These are phyloP conservation scores for Geranium incanum DNA, from an alignment of 441 rosid species.

Conservation along the genomic window DNA sequence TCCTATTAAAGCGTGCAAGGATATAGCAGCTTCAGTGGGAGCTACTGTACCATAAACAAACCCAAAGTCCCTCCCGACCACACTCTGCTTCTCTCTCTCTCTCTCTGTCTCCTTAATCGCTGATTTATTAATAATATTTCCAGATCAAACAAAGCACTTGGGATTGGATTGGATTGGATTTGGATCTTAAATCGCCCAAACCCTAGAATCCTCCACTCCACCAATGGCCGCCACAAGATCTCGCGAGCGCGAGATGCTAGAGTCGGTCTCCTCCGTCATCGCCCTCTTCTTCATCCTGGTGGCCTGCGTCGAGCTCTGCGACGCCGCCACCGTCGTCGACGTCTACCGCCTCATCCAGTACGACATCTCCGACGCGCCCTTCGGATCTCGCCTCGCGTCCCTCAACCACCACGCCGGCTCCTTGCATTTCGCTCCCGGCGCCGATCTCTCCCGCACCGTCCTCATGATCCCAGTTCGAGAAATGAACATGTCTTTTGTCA, in stretches of 20 bases:
- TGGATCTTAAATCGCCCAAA: not conserved
- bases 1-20: not conserved
- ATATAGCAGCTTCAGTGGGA: not conserved
- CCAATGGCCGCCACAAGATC: not conserved
- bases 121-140: not conserved
- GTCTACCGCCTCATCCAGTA: conserved; percentile 94
- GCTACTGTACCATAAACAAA: not conserved
- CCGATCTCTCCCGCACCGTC: conserved; percentile 83
- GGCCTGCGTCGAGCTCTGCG: conserved; percentile 9
- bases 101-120: not conserved
- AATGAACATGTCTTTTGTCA: conserved; percentile 51
- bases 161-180: not conserved
- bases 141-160: not conserved
- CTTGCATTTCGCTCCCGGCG: conserved; percentile 55
- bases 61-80: not conserved
- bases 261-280: conserved; percentile 11
- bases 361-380: conserved; percentile 76
- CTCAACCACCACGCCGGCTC: conserved; percentile 92
- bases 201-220: not conserved
- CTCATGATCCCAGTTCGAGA: conserved; percentile 74
- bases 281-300: not conserved
- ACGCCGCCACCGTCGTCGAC: conserved; percentile 72
- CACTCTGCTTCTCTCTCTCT: not conserved
- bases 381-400: conserved; percentile 79
- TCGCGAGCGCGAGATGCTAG: conserved; percentile 12